Percentiles rank a stretch among this genome's conserved stretches.
phyloP scores from a whole-genome alignment of 768 basidiomycete genomes.

The Boletus tomentosulus region DNA sequence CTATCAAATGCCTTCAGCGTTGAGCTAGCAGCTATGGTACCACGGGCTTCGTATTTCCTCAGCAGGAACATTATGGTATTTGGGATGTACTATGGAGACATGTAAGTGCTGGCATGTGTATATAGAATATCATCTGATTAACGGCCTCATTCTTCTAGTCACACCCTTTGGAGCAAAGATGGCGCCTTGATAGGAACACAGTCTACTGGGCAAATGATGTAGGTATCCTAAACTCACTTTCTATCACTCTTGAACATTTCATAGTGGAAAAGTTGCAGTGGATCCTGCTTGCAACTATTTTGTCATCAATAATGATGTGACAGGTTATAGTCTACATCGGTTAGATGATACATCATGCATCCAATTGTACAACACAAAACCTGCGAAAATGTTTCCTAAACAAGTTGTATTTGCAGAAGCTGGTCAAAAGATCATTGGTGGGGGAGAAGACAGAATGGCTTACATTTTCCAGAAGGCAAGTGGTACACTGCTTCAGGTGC shows the following conservation, averaged over 20 bases:
- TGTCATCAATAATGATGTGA: background rate
- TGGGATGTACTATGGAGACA: constrained; percentile 3
- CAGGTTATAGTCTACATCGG: background rate
- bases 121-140: too few species aligned
- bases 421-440: background rate
- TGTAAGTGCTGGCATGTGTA: background rate
- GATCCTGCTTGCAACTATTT: background rate
- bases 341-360: background rate
- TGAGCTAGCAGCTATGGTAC: background rate
- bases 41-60: background rate
- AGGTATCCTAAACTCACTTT: background rate
- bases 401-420: background rate
- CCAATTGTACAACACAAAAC: background rate
- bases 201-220: too few species aligned
- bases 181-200: background rate
- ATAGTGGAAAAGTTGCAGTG: background rate
- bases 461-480: background rate
- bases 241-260: background rate
- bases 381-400: background rate
- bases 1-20: background rate
- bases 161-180: background rate
- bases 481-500: background rate
- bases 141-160: background rate
- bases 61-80: background rate
- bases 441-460: background rate